Conservation (phyloP, 495 filamentous ascomycete species). For the Penicillium alfredii region DNA sequence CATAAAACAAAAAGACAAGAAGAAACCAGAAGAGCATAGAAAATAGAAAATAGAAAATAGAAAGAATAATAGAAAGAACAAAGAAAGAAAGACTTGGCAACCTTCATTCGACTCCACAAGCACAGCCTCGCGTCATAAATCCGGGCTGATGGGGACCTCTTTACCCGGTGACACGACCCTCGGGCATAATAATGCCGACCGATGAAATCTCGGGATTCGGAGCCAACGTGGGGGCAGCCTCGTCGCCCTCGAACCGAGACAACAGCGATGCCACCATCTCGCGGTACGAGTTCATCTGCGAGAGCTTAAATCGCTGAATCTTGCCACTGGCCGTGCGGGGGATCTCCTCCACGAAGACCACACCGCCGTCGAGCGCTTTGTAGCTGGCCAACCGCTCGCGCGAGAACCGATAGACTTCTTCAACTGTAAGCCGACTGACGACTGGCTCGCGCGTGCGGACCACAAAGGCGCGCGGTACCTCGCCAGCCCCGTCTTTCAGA, state of each 20-base stretch:
- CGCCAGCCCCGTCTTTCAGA: slow-evolving; percentile 46
- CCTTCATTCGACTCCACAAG: too few relatives aligned
- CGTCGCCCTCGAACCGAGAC: slow-evolving; percentile 23
- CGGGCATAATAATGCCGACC: not conserved
- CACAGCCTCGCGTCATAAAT: too few relatives aligned
- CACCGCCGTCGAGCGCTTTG: slow-evolving; percentile 66
- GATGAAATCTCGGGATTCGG: slow-evolving; percentile 11
- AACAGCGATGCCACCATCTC: slow-evolving; percentile 40
- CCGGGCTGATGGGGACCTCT: too few relatives aligned
- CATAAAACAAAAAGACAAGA: too few relatives aligned
- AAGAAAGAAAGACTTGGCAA: too few relatives aligned
- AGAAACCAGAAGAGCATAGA: too few relatives aligned
- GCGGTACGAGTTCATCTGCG: slow-evolving; percentile 42
- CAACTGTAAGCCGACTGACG: slow-evolving; percentile 36
- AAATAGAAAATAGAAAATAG: too few relatives aligned
- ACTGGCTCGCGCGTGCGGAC: slow-evolving; percentile 41
- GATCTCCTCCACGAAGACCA: slow-evolving; percentile 66
- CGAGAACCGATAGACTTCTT: slow-evolving; percentile 59
- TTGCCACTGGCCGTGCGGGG: slow-evolving; percentile 77
- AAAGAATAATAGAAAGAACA: too few relatives aligned
- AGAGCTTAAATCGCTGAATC: slow-evolving; percentile 53
- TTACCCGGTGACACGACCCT: not conserved
- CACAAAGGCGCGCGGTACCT: slow-evolving; percentile 69
- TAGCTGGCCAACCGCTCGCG: slow-evolving; percentile 54
- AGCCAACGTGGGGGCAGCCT: not conserved